A percentile compares a stretch with the other conserved stretches of the same genome.
Conservation (phyloP, 1,284 basidiomycete genomes). For the Cryptococcus sp. region DNA sequence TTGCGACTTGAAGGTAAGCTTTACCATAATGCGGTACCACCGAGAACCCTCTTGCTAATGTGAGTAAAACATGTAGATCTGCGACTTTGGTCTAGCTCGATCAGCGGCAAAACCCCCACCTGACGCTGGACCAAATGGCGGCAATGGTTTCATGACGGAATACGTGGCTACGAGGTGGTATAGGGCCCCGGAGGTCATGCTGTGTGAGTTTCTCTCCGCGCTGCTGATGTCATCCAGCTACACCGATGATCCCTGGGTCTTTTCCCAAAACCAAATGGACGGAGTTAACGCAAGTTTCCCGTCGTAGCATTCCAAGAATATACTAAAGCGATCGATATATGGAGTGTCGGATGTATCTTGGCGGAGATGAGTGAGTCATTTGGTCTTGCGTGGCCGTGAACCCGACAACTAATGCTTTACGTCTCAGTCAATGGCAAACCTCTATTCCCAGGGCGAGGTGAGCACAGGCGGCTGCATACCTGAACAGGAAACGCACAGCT, state of each 20-base stretch:
- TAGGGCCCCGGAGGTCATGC: conserved; percentile 91
- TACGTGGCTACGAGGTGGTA: conserved; percentile 94
- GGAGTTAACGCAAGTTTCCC: background rate
- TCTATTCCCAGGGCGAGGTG: conserved; percentile 82
- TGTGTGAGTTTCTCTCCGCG: conserved; percentile 56
- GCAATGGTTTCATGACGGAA: conserved; percentile 90
- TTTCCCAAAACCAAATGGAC: no score
- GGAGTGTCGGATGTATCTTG: conserved; percentile 89
- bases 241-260: no score
- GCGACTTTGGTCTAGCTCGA: conserved; percentile 89
- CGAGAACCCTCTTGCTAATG: background rate
- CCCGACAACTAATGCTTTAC: background rate
- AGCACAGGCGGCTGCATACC: conserved; percentile 54
- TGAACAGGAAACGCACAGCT: background rate
- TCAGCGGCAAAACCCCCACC: conserved; percentile 73
- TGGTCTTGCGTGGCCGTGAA: no score
- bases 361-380: conserved; percentile 73
- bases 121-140: conserved; percentile 72
- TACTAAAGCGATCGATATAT: conserved; percentile 87
- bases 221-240: no score
- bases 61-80: conserved; percentile 58
- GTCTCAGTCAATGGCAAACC: conserved; percentile 71
- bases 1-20: conserved; percentile 84
- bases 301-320: conserved; percentile 78
- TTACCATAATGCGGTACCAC: background rate